Evolutionary conservation across 176 grass and related monocot species (phyloP).

Genomic region (Tillandsia leiboldiana): DNA sequence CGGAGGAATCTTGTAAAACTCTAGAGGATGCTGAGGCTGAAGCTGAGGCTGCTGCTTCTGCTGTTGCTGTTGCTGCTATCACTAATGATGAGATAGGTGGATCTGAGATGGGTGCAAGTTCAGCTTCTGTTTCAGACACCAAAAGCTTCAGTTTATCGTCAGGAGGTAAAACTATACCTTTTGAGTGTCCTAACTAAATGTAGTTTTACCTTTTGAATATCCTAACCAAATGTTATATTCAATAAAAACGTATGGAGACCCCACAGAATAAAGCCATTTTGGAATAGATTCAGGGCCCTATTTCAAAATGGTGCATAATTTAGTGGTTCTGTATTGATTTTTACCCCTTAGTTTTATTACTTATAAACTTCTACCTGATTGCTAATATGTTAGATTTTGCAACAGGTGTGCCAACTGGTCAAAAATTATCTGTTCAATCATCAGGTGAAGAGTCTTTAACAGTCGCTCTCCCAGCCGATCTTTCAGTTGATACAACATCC

Average conservation of each 20-base stretch:
- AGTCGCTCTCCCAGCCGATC: conserved; percentile 90
- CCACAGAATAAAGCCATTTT: no score
- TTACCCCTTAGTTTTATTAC: background rate
- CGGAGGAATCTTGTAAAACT: conserved; percentile 33
- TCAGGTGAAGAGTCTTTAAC: conserved; percentile 50
- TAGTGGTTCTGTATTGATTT: background rate
- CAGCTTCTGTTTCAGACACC: conserved; percentile 37
- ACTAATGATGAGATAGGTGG: conserved; percentile 63
- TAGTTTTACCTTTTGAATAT: no score
- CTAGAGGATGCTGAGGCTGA: conserved; percentile 48
- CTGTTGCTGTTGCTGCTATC: conserved; percentile 90
- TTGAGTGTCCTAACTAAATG: conserved; percentile 20
- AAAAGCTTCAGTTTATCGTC: conserved; percentile 54
- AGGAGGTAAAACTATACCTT: conserved; percentile 31
- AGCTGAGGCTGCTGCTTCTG: conserved; percentile 87
- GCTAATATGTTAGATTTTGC: background rate
- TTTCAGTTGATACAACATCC: conserved; percentile 79
- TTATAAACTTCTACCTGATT: background rate
- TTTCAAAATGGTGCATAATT: no score
- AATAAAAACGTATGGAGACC: no score
- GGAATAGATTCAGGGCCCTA: no score
- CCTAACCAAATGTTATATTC: no score
- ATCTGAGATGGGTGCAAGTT: conserved; percentile 35
- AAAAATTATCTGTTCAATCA: conserved; percentile 34
- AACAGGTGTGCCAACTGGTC: conserved; percentile 24